Percentiles rank a stretch among this genome's conserved stretches.
Conservation (phyloP, 164 flowering plant species). For the Aristolochia contorta region DNA sequence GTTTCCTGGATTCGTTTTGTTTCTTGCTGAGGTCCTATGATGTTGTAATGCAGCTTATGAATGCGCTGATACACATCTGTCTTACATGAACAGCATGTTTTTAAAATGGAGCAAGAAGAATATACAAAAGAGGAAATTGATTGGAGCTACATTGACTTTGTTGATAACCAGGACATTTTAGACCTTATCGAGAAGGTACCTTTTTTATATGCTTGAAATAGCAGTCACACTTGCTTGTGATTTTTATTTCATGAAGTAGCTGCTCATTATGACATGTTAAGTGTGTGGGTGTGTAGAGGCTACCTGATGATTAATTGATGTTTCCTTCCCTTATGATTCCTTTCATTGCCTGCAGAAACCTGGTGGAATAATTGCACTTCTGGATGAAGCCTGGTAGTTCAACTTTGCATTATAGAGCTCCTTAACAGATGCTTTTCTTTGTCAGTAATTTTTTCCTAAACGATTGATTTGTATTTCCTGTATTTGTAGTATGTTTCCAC, state of each 20-base stretch:
- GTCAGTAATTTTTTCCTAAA: no score
- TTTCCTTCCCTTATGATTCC: constrained; percentile 4
- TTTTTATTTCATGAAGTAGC: not conserved
- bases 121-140: constrained; percentile 93
- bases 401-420: not conserved
- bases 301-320: not conserved
- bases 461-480: not conserved
- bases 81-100: constrained; percentile 66
- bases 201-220: not conserved
- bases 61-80: not conserved
- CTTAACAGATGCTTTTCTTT: not conserved
- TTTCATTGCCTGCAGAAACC: constrained; percentile 61
- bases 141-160: constrained; percentile 98
- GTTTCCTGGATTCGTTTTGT: constrained; percentile 21
- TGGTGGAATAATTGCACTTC: constrained; percentile 93
- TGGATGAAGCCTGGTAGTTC: constrained; percentile 95
- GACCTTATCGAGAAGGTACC: constrained; percentile 97
- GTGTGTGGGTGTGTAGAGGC: no score
- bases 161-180: constrained; percentile 90
- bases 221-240: not conserved
- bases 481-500: constrained; percentile 86
- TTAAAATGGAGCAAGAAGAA: constrained; percentile 99
- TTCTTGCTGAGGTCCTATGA: not conserved
- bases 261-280: not conserved
- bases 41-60: not conserved